phyloP scores from a whole-genome alignment of 305 asterid genomes.

The Fraxinus angustifolia region DNA sequence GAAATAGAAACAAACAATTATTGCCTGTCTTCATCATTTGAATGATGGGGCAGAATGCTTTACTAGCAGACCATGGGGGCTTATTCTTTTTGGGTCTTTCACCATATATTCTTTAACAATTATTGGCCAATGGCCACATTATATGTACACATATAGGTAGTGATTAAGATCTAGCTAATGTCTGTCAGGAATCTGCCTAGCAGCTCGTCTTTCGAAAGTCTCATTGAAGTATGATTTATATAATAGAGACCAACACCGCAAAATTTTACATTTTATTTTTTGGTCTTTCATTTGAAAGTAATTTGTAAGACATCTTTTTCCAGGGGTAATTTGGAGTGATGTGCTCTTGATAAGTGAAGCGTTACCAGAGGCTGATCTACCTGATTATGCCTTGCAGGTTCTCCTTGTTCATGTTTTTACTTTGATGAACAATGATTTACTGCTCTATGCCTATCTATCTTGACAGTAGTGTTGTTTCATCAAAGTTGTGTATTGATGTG shows the following conservation, averaged over 20 bases:
- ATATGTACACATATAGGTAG: neutral
- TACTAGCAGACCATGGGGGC: neutral
- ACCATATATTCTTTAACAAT: neutral
- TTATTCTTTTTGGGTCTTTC: neutral
- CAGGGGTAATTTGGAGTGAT: slow-evolving; percentile 49
- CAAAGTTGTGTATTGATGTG: slow-evolving; percentile 10
- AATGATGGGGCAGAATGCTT: neutral
- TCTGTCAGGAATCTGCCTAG: neutral
- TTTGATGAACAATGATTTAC: neutral
- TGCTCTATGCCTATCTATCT: neutral
- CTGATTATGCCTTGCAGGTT: slow-evolving; percentile 43
- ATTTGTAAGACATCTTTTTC: slow-evolving; percentile 6
- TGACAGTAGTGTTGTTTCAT: neutral
- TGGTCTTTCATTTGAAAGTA: neutral
- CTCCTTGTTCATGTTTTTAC: neutral
- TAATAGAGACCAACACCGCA: neutral
- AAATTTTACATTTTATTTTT: neutral
- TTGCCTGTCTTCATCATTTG: neutral
- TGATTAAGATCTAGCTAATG: neutral
- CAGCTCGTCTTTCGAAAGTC: neutral
- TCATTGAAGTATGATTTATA: neutral
- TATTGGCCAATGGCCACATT: neutral
- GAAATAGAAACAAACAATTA: neutral
- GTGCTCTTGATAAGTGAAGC: slow-evolving; percentile 45
- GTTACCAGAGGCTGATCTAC: slow-evolving; percentile 45